phyloP scores from a whole-genome alignment of 1,284 basidiomycete genomes.

The Prillingera fragicola region DNA sequence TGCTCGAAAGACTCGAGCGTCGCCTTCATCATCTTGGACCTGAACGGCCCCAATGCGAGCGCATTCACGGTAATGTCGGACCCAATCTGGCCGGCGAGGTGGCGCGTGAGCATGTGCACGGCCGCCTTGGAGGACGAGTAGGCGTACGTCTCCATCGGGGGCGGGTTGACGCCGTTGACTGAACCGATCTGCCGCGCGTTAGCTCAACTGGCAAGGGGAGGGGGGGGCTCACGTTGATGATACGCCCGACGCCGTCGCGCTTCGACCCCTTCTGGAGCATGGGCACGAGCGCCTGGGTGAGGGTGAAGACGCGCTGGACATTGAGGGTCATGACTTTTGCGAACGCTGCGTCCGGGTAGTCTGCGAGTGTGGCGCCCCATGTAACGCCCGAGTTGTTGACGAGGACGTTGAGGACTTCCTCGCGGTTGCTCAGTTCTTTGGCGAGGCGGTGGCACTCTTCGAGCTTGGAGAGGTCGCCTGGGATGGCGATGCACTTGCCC shows the following conservation, averaged over 20 bases:
- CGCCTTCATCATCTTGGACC: conserved; percentile 55
- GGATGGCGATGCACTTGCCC: conserved; percentile 57
- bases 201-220: too few species aligned
- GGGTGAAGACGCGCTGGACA: conserved; percentile 63
- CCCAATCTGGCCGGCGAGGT: conserved; percentile 59
- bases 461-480: conserved; percentile 58
- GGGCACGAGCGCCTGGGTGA: conserved; percentile 63
- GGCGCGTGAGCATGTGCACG: conserved; percentile 56
- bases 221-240: conserved; percentile 62
- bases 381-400: conserved; percentile 61
- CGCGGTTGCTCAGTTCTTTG: conserved; percentile 53
- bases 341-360: conserved; percentile 53
- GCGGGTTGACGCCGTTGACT: conserved; percentile 56
- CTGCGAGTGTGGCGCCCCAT: conserved; percentile 58
- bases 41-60: conserved; percentile 58
- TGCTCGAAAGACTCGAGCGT: conserved; percentile 55
- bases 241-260: conserved; percentile 52
- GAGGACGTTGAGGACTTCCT: conserved; percentile 44
- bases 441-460: conserved; percentile 58
- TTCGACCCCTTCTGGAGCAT: conserved; percentile 56
- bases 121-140: conserved; percentile 62
- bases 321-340: conserved; percentile 58
- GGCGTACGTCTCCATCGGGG: conserved; percentile 61
- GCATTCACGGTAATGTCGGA: conserved; percentile 64
- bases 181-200: conserved; percentile 55